These are phyloP conservation scores for Fusarium azukiicola DNA, from an alignment of 2,329 filamentous ascomycete genomes.

Conservation along the genomic window DNA sequence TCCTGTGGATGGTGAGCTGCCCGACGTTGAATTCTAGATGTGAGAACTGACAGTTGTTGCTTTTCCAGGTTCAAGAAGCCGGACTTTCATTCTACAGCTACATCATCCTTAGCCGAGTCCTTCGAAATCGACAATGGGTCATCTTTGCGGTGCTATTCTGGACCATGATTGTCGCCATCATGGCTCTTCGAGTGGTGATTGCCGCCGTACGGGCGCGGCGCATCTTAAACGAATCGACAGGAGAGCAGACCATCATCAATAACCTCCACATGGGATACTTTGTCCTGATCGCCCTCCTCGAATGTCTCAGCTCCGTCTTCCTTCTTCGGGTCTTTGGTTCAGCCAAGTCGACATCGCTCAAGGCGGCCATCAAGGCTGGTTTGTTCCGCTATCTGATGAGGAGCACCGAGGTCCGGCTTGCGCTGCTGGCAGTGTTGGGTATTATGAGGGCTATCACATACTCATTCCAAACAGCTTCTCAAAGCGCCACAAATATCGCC, in stretches of 20 bases:
- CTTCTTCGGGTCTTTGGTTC: slow-evolving; percentile 62
- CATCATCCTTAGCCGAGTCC: slow-evolving; percentile 73
- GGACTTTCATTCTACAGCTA: slow-evolving; percentile 73
- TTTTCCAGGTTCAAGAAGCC: slow-evolving; percentile 67
- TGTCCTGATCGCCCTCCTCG: slow-evolving; percentile 63
- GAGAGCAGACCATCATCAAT: slow-evolving; percentile 59
- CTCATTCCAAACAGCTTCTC: slow-evolving; percentile 62
- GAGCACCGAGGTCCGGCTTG: slow-evolving; percentile 65
- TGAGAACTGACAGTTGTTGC: not conserved
- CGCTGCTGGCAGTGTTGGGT: slow-evolving; percentile 63
- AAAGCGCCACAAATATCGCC: slow-evolving; percentile 61
- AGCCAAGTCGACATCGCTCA: slow-evolving; percentile 55
- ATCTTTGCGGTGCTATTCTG: slow-evolving; percentile 77
- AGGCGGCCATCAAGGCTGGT: slow-evolving; percentile 56
- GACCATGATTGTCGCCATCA: slow-evolving; percentile 75
- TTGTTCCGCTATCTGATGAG: slow-evolving; percentile 65
- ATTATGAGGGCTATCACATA: slow-evolving; percentile 65
- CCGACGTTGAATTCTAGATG: not conserved
- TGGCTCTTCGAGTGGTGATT: slow-evolving; percentile 69
- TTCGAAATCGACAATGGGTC: slow-evolving; percentile 65
- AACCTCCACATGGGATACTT: slow-evolving; percentile 68
- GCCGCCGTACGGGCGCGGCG: slow-evolving; percentile 56
- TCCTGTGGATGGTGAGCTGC: slow-evolving; percentile 63
- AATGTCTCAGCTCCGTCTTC: slow-evolving; percentile 65
- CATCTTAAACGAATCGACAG: slow-evolving; percentile 52